phyloP scores from a whole-genome alignment of 1,284 basidiomycete genomes.

The Cystobasidium sp. region DNA sequence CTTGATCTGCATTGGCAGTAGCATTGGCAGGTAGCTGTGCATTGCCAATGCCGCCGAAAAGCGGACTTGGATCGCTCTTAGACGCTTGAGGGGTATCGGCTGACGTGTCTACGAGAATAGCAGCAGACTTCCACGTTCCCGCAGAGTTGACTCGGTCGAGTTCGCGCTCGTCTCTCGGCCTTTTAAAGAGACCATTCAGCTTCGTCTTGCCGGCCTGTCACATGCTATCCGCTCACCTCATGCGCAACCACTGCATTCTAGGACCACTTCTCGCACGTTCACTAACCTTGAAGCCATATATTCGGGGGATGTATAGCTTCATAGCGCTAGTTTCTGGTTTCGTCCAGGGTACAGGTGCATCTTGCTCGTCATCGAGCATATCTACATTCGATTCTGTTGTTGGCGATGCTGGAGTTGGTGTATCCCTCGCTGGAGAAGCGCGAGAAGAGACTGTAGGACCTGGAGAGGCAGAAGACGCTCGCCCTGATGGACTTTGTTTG shows the following conservation, averaged over 20 bases:
- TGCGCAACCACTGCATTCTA: conserved; percentile 91
- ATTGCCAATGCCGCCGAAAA: background rate
- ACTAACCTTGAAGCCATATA: conserved; percentile 75
- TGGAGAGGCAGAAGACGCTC: conserved; percentile 29
- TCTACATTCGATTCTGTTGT: conserved; percentile 16
- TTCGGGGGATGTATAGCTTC: conserved; percentile 86
- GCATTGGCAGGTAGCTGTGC: conserved; percentile 19
- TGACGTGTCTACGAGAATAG: background rate
- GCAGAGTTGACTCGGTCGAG: conserved; percentile 29
- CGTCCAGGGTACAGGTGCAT: conserved; percentile 40
- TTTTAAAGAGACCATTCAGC: background rate
- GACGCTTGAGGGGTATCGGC: background rate
- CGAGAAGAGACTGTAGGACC: conserved; percentile 20
- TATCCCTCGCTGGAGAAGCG: conserved; percentile 4
- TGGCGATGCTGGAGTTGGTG: conserved; percentile 19
- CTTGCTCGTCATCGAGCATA: conserved; percentile 38
- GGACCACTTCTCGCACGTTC: conserved; percentile 79
- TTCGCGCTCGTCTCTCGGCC: conserved; percentile 34
- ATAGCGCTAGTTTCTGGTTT: conserved; percentile 65
- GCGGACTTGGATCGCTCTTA: conserved; percentile 21
- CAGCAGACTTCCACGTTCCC: conserved; percentile 27
- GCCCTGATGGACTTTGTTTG: background rate
- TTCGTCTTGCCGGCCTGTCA: background rate
- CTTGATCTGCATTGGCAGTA: conserved; percentile 20
- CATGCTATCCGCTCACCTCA: conserved; percentile 59